phyloP scores from a whole-genome alignment of 2,329 filamentous ascomycete species.

The Chlorencoelia australis region DNA sequence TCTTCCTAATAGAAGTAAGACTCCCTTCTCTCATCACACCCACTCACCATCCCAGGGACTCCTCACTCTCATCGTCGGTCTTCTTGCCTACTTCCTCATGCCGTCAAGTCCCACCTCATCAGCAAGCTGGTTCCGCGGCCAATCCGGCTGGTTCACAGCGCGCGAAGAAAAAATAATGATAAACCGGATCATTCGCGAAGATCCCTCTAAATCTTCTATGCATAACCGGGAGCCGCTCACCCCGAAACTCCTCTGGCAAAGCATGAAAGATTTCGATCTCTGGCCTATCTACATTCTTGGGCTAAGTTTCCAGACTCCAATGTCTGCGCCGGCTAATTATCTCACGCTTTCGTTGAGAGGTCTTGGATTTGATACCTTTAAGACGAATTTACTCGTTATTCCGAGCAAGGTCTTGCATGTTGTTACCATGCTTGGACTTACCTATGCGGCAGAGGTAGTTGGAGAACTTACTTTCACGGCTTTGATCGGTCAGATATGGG shows the following conservation, averaged over 20 bases:
- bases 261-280: conserved; percentile 41
- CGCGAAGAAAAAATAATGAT: conserved; percentile 53
- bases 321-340: conserved; percentile 38
- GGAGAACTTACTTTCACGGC: conserved; percentile 40
- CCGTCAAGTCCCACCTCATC: conserved; percentile 19
- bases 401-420: conserved; percentile 41
- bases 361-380: conserved; percentile 50
- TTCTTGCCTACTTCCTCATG: conserved; percentile 18
- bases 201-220: conserved; percentile 39
- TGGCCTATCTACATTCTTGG: conserved; percentile 39
- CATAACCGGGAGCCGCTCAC: conserved; percentile 41
- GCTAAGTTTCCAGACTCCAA: conserved; percentile 41
- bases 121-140: conserved; percentile 45
- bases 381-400: conserved; percentile 55
- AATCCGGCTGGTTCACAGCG: conserved; percentile 51
- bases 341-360: conserved; percentile 48
- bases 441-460: conserved; percentile 35
- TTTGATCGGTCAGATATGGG: conserved; percentile 46
- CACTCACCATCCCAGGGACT: conserved; percentile 12
- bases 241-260: conserved; percentile 34
- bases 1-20: conserved; percentile 20
- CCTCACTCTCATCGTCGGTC: conserved; percentile 19
- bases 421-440: conserved; percentile 27
- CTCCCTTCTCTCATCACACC: conserved; percentile 24
- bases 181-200: conserved; percentile 43